A percentile compares a stretch with the other conserved stretches of the same genome.
Evolutionary conservation across 768 basidiomycete species (phyloP).

Genomic region (Postia placenta): DNA sequence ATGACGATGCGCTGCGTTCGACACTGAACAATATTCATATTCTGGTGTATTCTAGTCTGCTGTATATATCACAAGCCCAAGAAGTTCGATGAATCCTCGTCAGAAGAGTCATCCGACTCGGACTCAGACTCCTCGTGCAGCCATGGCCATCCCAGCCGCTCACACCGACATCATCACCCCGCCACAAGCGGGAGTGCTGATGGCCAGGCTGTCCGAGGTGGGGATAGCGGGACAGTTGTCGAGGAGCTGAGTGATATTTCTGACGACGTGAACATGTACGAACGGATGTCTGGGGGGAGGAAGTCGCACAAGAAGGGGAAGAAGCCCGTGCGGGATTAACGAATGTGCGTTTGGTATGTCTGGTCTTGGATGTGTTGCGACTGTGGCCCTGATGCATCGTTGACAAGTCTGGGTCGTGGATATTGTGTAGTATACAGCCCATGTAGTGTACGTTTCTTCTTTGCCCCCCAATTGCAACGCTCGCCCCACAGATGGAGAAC

Average conservation of each 20-base stretch:
- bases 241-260: slow-evolving; percentile 19
- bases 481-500: too few species aligned
- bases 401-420: background rate
- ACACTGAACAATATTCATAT: background rate
- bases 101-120: slow-evolving; percentile 52
- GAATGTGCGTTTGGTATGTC: background rate
- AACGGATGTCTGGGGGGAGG: slow-evolving; percentile 21
- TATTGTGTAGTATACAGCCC: too few species aligned
- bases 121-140: slow-evolving; percentile 29
- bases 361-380: background rate
- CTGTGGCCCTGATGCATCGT: background rate
- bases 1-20: too few species aligned
- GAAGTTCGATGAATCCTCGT: slow-evolving; percentile 73
- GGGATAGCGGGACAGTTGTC: slow-evolving; percentile 16
- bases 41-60: slow-evolving; percentile 57
- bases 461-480: too few species aligned
- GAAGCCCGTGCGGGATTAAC: background rate
- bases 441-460: too few species aligned
- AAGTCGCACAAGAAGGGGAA: slow-evolving; percentile 21
- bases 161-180: slow-evolving; percentile 14
- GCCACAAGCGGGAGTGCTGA: slow-evolving; percentile 11
- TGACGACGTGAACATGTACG: slow-evolving; percentile 30
- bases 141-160: slow-evolving; percentile 5
- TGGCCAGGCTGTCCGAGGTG: slow-evolving; percentile 9
- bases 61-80: slow-evolving; percentile 90